These are phyloP conservation scores for Eragrostis nindensis DNA, from an alignment of 176 grass and related monocot genomes.

Conservation along the genomic window DNA sequence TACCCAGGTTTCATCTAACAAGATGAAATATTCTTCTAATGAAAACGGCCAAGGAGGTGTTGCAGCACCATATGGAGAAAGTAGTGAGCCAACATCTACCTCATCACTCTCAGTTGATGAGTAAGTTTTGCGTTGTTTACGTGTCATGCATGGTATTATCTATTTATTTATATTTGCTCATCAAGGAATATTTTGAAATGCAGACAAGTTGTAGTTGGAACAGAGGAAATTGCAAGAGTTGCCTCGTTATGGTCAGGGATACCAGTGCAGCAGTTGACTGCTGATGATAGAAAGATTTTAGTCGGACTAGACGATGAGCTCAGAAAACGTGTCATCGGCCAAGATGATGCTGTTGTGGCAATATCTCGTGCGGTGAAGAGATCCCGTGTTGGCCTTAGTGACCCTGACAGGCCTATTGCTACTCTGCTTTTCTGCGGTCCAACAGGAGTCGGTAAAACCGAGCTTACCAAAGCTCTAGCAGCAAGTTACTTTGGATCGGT, in stretches of 20 bases:
- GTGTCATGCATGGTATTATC: constrained; percentile 17
- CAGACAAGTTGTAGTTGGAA: constrained; percentile 77
- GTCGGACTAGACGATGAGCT: constrained; percentile 80
- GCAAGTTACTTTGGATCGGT: constrained; percentile 93
- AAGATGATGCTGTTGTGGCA: constrained; percentile 86
- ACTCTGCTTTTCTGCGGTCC: constrained; percentile 92
- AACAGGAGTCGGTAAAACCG: constrained; percentile 97
- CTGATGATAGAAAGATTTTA: constrained; percentile 81
- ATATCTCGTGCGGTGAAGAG: constrained; percentile 92
- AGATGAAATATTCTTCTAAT: constrained; percentile 68
- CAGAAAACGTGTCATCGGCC: constrained; percentile 87
- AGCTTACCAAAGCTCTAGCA: constrained; percentile 90
- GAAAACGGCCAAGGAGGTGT: constrained; percentile 35
- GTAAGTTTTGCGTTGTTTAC: constrained; percentile 63
- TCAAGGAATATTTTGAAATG: constrained; percentile 35
- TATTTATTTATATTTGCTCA: constrained; percentile 27
- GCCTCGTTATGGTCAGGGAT: constrained; percentile 95
- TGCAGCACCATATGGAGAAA: constrained; percentile 32
- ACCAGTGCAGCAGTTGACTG: constrained; percentile 88
- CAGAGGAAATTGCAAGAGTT: constrained; percentile 94
- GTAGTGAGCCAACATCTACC: constrained; percentile 37
- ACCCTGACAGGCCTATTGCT: constrained; percentile 93
- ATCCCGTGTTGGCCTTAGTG: constrained; percentile 85
- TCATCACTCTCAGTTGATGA: constrained; percentile 51
- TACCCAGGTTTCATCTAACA: constrained; percentile 71